A percentile compares a stretch with the other conserved stretches of the same genome.
These are phyloP conservation scores for Pichia sorboxylosa DNA, from an alignment of 1,139 yeast species.

Conservation along the genomic window DNA sequence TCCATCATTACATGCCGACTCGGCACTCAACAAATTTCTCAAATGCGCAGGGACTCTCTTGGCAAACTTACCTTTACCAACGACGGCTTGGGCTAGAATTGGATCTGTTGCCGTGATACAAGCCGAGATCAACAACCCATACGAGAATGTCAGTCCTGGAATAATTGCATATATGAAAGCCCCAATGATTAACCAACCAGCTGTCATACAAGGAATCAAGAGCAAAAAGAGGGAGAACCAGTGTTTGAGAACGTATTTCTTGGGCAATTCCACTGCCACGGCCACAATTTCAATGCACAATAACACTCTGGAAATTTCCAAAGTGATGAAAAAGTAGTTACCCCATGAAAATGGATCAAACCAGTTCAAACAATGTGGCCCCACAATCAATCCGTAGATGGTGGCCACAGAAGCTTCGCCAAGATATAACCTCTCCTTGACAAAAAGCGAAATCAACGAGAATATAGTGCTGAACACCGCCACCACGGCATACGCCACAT, in stretches of 20 bases:
- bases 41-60: conserved; percentile 93
- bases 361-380: conserved; percentile 89
- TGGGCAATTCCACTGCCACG: conserved; percentile 92
- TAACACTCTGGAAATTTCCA: conserved; percentile 81
- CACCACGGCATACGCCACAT: conserved; percentile 84
- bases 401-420: conserved; percentile 97
- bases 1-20: conserved; percentile 96
- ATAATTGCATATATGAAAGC: conserved; percentile 75
- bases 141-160: conserved; percentile 70
- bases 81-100: conserved; percentile 94
- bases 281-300: conserved; percentile 92
- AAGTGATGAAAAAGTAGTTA: conserved; percentile 70
- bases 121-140: conserved; percentile 73
- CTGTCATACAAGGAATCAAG: conserved; percentile 85
- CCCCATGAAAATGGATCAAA: conserved; percentile 89
- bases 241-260: conserved; percentile 83
- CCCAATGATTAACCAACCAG: conserved; percentile 86
- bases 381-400: conserved; percentile 80
- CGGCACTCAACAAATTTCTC: conserved; percentile 81
- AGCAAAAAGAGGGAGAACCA: conserved; percentile 75
- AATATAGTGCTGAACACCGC: conserved; percentile 84
- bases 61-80: conserved; percentile 97
- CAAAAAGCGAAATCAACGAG: conserved; percentile 80
- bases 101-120: conserved; percentile 98
- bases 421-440: conserved; percentile 77